Evolutionary conservation across 75 land plant species (phyloP), one percentile per base, ranked within the genome.

Genomic region (Selaginella moellendorffii): DNA sequence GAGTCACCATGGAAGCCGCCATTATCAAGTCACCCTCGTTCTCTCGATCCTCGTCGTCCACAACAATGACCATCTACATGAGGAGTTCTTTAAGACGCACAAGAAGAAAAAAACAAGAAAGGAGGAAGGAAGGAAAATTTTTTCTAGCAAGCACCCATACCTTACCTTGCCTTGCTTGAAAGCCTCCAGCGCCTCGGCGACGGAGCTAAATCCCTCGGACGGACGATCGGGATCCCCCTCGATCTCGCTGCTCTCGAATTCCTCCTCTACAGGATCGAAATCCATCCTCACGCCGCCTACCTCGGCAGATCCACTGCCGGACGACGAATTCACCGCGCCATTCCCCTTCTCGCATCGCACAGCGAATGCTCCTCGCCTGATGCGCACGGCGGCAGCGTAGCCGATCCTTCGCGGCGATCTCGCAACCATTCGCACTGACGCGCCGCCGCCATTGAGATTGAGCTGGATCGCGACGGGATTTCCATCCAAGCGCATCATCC

Each of bases 11-110:
- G 0, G 85, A 76, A 25, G 82, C 99, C 30, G 91, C 87, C 91
- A 95, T 95, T 66, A 95, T 95, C 28, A 95, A 76, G 76, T 95
- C 99, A n/a, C 99, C 99, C 69, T 95, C 99, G 76, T 95, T 95
- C 68, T 95, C 99, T 72, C 99, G 78, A 62, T 84, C 96, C 60
- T 95, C 99, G 69, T 95, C 99, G 78, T 95, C 99, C 21, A 95
- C 99, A 61, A 84, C 99, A 19, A 95, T 67, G 8, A 95, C 99
- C 64, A 85, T 65, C 99, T 95, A 85, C 65, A 74, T 12, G 17
- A 42, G 53, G 10, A 31, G 54, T 21, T 24, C 26, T 30, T 1
- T 24, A 36, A 58, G 27, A 2, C 17, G 51, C 0, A 71, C 2
- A 66, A 53, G 53, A 14, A 24, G 27, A 69, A 29, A 54, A 5